Conservation (phyloP, 352 stramenopile genomes). For the Phytopythium chamaehyphon region DNA sequence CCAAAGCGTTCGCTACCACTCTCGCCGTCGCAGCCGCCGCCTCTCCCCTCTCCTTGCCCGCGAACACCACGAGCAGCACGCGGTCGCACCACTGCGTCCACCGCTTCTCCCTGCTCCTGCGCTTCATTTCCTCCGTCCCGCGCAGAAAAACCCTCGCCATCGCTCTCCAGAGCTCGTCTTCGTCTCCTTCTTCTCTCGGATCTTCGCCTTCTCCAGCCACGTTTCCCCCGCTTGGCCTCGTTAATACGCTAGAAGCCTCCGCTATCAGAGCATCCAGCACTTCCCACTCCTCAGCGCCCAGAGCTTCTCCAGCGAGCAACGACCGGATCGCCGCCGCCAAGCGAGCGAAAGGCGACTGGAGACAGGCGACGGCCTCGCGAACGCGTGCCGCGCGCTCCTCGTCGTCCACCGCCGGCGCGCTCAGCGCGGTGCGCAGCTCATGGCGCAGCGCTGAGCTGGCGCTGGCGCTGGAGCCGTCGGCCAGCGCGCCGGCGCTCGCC, state of each 20-base stretch:
- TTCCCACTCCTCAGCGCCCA: neutral
- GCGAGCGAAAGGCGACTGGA: neutral
- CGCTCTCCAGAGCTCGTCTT: neutral
- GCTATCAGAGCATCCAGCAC: neutral
- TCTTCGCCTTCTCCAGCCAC: neutral
- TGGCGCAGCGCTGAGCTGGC: neutral
- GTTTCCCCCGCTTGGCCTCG: too few species aligned
- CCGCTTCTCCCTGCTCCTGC: neutral
- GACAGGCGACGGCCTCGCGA: conserved; percentile 1
- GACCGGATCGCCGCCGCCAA: neutral
- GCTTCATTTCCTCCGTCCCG: conserved; percentile 3
- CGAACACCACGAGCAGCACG: conserved; percentile 5
- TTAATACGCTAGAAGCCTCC: neutral
- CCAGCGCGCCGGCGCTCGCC: neutral
- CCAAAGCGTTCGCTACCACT: conserved; percentile 6
- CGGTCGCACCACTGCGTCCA: conserved; percentile 11
- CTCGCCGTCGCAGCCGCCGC: neutral
- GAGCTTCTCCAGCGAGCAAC: neutral
- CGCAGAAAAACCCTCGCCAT: conserved; percentile 1
- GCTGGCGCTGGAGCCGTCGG: neutral
- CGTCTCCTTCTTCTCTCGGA: neutral
- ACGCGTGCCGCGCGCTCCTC: neutral
- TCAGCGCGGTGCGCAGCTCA: neutral
- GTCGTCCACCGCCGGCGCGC: neutral
- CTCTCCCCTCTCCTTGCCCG: neutral